Conservation (phyloP, 2,329 filamentous ascomycete species). For the Chalara sp. region DNA sequence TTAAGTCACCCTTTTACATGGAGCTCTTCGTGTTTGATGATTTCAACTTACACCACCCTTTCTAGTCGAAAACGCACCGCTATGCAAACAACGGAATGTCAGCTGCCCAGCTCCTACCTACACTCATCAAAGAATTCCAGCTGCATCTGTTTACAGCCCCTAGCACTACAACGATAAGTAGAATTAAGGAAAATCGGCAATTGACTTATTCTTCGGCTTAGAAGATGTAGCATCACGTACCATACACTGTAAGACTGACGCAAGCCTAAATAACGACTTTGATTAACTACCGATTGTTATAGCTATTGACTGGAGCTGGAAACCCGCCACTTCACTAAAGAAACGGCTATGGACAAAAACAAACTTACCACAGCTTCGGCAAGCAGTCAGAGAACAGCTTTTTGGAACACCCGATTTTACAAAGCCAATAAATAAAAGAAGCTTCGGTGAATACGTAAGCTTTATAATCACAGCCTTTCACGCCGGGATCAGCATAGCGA, state of each 20-base stretch:
- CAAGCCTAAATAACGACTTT: slow-evolving; percentile 7
- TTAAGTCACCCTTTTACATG: not conserved
- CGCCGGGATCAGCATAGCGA: slow-evolving; percentile 6
- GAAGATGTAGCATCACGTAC: slow-evolving; percentile 2
- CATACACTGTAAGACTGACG: slow-evolving; percentile 14
- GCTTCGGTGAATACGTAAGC: slow-evolving; percentile 11
- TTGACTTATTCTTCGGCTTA: slow-evolving; percentile 3
- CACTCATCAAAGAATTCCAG: slow-evolving; percentile 1
- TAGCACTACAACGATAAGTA: slow-evolving; percentile 1
- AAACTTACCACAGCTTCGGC: not conserved
- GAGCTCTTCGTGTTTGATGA: slow-evolving; percentile 3
- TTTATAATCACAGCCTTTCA: slow-evolving; percentile 18
- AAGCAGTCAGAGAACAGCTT: not conserved
- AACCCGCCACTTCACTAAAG: slow-evolving; percentile 2
- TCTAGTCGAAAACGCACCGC: slow-evolving; percentile 1
- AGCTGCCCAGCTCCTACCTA: slow-evolving; percentile 1
- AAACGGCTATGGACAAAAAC: not conserved
- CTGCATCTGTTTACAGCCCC: slow-evolving; percentile 1
- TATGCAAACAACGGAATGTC: not conserved
- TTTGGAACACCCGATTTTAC: not conserved
- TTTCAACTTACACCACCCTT: slow-evolving; percentile 2
- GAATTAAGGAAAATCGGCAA: slow-evolving; percentile 1
- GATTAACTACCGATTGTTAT: slow-evolving; percentile 12
- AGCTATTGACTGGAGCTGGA: slow-evolving; percentile 15
- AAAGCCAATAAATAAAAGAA: not conserved